Base-by-base conservation (phyloP, 768 basidiomycete species). In the Psilocybe azurescens region DNA sequence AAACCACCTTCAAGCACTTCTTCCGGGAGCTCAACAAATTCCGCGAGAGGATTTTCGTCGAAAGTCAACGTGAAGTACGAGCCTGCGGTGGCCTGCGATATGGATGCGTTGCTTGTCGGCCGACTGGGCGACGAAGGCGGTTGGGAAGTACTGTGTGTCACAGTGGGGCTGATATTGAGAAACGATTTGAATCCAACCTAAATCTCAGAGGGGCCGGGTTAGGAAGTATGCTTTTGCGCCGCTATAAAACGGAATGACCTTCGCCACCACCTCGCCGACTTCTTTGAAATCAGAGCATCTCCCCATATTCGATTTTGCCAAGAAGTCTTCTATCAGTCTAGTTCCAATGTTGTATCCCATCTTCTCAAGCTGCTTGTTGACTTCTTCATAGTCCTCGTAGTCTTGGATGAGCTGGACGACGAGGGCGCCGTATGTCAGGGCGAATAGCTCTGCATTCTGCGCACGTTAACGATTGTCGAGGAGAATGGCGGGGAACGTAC, bases 331-430 rank as follows among this genome's bases (percentile, higher is more conserved):
- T 60, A 99, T 97, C 57, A 99, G 78, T 41, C 97, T 83, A 24
- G 90, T 97, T 29, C 97, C 97, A 61, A 99, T 99, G 73, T 96
- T 97, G 77, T 97, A 98, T 3, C 97, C 97, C 97, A 98, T 99
- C 79, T 95, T 97, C 70, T 99, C 97, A 2, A 99, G 89, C 74
- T 99, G 96, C 74, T 94, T 96, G 76, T 94, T 94, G 64, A 94
- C 93, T 73, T 97, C 94, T 13, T 84, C 84, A 72, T 97, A 99
- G 79, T 99, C 96, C 71, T 99, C 97, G 71, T 98, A 99, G 76
- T 99, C 97, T 72, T 99, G 97, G 64, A 99, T 95, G 63, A 99
- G 86, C 78, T 99, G 97, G 36, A 99, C 95, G 52, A 99, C 97
- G 54, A 99, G 87, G 24, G 96, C 96, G 55, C 97, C 97, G 67